These are phyloP conservation scores for Lactarius deliciosus DNA, from an alignment of 768 basidiomycete species.

Conservation along the genomic window DNA sequence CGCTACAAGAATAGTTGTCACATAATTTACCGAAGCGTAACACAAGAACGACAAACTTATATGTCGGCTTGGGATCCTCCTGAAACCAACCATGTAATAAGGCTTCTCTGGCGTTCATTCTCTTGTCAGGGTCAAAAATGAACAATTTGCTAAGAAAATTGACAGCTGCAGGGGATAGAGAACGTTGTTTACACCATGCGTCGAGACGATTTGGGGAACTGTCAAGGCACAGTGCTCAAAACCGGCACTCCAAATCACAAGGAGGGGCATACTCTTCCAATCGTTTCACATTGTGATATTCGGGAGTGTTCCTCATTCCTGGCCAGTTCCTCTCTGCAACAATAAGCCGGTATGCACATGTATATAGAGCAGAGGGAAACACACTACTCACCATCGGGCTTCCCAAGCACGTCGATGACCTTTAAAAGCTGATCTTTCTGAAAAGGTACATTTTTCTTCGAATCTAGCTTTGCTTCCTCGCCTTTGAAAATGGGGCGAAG, in stretches of 20 bases:
- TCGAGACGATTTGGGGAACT: conserved; percentile 61
- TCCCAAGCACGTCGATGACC: conserved; percentile 95
- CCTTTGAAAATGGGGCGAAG: conserved; percentile 98
- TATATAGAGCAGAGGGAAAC: conserved; percentile 14
- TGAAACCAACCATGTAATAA: conserved; percentile 89
- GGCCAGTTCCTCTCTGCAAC: conserved; percentile 85
- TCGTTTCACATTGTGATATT: conserved; percentile 79
- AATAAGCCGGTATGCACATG: background rate
- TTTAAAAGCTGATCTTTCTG: conserved; percentile 93
- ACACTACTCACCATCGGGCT: conserved; percentile 65
- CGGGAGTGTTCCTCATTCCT: conserved; percentile 79
- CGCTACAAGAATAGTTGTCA: conserved; percentile 43
- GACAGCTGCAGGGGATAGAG: conserved; percentile 62
- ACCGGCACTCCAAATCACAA: background rate
- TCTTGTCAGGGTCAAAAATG: conserved; percentile 83
- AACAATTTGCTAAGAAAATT: conserved; percentile 87
- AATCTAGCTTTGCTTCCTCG: conserved; percentile 96
- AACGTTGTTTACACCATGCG: conserved; percentile 73
- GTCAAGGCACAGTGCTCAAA: background rate
- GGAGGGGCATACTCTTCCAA: conserved; percentile 61
- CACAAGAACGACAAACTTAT: conserved; percentile 55
- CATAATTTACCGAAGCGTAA: background rate
- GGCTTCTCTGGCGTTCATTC: conserved; percentile 81
- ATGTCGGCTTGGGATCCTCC: conserved; percentile 83
- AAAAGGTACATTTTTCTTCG: conserved; percentile 96